Evolutionary conservation across 2,329 filamentous ascomycete genomes (phyloP), one percentile per base, ranked within the genome.

Genomic region (Lasiodiplodia theobromae): DNA sequence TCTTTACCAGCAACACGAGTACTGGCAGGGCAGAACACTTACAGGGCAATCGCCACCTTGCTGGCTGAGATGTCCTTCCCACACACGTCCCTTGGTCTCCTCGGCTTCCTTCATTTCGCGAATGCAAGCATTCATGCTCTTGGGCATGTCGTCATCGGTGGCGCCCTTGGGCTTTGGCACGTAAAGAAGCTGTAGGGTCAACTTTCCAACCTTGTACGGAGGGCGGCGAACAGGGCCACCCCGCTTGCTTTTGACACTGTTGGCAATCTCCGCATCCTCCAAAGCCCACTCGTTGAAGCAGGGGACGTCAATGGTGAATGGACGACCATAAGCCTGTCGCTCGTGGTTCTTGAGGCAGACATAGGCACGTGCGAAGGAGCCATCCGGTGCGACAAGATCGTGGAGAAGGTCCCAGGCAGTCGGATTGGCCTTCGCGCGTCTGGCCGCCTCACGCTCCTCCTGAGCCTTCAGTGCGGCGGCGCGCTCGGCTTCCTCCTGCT

Each of bases 261-360:
- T 96, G 5, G 91, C 88, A 70, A 91, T 91, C 28, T 85, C 86
- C 11, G 88, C 70, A 68, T 82, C 89, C 77, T 99, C 96, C 3
- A 92, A 90, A 0, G 96, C 96, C 96, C 96, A 99, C 82, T 99
- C 96, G 76, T 99, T 99, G 87, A 98, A 99, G 81, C 94, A 96
- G 21, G 93, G 92, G 68, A 98, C 89, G 74, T 98, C 94, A 18
- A 94, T 93, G 70, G 90, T 90, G 75, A 95, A 91, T 10, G 93
- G 94, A 21, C 96, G 90, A 44, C 96, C 96, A 75, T 92, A 99
- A 76, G 94, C 96, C 71, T 91, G 87, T 66, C 88, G 85, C 81
- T 99, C 96, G 76, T 97, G 94, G 77, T 97, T 94, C 79, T 95
- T 96, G 64, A 99, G 86, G 74, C 93, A 95, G 21, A 99, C 91